Evolutionary conservation across 139 green algal species (phyloP).

Genomic region (Coccomyxa sp.): DNA sequence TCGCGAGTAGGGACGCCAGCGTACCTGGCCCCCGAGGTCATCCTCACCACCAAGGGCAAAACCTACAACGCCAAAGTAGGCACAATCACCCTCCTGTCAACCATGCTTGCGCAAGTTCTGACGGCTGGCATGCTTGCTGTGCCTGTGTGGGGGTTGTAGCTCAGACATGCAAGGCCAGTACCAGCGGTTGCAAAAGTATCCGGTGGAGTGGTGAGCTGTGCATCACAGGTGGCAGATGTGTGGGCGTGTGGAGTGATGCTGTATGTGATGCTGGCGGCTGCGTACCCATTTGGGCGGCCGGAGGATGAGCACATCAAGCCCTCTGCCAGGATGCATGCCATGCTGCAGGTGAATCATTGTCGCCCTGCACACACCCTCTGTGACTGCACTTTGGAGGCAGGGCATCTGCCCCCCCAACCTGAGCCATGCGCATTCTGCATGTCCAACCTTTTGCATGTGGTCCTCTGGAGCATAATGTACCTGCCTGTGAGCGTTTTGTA

Average conservation of each 20-base stretch:
- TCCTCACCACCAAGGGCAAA: conserved; percentile 78
- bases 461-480: not conserved
- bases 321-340: conserved; percentile 65
- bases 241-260: conserved; percentile 98
- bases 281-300: conserved; percentile 95
- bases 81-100: not conserved
- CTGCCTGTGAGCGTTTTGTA: no score
- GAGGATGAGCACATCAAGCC: conserved; percentile 77
- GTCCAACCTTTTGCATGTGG: not conserved
- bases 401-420: not conserved
- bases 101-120: not conserved
- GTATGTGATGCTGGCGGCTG: conserved; percentile 75
- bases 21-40: conserved; percentile 96
- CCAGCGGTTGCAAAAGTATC: not conserved
- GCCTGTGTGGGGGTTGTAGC: not conserved
- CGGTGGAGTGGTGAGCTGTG: not conserved
- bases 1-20: conserved; percentile 93
- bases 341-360: conserved; percentile 23
- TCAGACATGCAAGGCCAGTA: conserved; percentile 73
- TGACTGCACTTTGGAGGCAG: not conserved
- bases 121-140: not conserved
- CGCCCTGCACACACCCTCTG: not conserved
- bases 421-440: not conserved
- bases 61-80: conserved; percentile 84
- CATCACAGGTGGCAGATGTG: conserved; percentile 76